These are phyloP conservation scores for Ichthyophthirius multifiliis DNA, from an alignment of 169 alveolate genomes.

Conservation along the genomic window DNA sequence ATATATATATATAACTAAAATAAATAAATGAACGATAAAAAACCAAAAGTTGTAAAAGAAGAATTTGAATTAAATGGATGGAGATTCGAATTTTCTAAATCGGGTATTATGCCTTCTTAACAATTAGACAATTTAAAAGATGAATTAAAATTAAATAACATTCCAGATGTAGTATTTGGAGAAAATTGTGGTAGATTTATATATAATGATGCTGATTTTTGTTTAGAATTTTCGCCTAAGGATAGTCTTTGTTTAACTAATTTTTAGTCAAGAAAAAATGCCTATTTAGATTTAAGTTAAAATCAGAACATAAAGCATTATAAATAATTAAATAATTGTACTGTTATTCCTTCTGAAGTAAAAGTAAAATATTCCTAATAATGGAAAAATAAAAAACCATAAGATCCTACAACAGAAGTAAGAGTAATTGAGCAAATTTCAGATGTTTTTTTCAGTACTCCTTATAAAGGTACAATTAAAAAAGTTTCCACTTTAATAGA, in stretches of 20 bases:
- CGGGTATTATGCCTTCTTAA: conserved; percentile 74
- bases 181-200: conserved; percentile 61
- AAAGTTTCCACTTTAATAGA: conserved; percentile 39
- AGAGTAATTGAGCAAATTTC: conserved; percentile 60
- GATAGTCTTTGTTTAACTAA: conserved; percentile 61
- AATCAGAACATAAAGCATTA: conserved; percentile 14
- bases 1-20: too few species aligned
- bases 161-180: conserved; percentile 78
- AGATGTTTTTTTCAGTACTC: conserved; percentile 79
- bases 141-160: conserved; percentile 54
- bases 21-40: neutral
- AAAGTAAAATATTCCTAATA: conserved; percentile 42
- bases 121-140: conserved; percentile 69
- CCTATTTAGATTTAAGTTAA: neutral
- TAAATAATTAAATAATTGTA: conserved; percentile 38
- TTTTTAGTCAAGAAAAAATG: conserved; percentile 52
- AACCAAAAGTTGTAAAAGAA: neutral
- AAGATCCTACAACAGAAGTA: conserved; percentile 50
- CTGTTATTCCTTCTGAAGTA: conserved; percentile 49
- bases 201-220: conserved; percentile 54
- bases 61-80: conserved; percentile 66
- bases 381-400: conserved; percentile 61
- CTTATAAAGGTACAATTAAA: conserved; percentile 71
- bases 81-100: conserved; percentile 63
- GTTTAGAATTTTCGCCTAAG: conserved; percentile 68